Conservation (phyloP, 1,284 basidiomycete genomes). For the Ganoderma lucidum region DNA sequence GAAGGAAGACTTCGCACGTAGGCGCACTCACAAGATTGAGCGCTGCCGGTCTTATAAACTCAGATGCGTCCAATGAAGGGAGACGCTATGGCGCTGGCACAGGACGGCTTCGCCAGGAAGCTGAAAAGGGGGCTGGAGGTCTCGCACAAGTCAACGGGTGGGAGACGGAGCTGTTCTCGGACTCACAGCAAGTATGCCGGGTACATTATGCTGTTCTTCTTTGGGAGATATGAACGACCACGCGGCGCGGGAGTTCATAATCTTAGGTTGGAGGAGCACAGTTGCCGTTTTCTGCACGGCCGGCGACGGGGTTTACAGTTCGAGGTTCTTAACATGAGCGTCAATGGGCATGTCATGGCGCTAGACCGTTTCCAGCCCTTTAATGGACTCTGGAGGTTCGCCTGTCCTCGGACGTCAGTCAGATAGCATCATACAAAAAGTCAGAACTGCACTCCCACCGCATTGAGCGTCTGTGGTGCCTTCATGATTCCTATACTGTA, state of each 20-base stretch:
- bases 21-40: neutral
- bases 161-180: slow-evolving; percentile 3
- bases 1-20: slow-evolving; percentile 4
- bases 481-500: neutral
- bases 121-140: neutral
- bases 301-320: neutral
- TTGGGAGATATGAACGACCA: neutral
- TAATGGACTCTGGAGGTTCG: slow-evolving; percentile 8
- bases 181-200: neutral
- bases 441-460: neutral
- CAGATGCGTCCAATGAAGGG: neutral
- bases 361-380: neutral
- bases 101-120: slow-evolving; percentile 3
- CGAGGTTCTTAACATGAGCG: neutral
- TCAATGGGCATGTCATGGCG: neutral
- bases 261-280: neutral
- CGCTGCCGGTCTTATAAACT: slow-evolving; percentile 1
- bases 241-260: slow-evolving; percentile 7
- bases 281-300: neutral
- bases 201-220: neutral
- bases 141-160: slow-evolving; percentile 6
- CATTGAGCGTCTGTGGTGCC: neutral
- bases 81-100: neutral
- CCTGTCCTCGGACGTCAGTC: neutral
- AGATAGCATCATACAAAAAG: neutral